Conservation (phyloP, 1,284 basidiomycete genomes). For the Leucocoprinus gongylophorus region DNA sequence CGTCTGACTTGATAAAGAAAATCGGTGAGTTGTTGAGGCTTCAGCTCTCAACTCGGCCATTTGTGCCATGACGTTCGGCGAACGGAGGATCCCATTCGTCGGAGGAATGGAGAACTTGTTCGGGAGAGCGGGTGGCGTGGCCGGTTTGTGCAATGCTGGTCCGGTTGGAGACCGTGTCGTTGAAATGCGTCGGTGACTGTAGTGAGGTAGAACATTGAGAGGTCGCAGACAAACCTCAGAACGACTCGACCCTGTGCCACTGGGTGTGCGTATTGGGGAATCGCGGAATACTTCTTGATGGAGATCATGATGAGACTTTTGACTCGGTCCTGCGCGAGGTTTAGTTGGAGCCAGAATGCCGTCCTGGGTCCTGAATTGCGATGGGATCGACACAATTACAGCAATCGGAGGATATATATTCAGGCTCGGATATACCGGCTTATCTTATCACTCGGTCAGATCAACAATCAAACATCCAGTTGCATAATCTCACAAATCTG, state of each 20-base stretch:
- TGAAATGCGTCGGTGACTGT: constrained; percentile 4
- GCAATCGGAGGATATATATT: constrained; percentile 20
- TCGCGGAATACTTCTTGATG: constrained; percentile 5
- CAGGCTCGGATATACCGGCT: constrained; percentile 31
- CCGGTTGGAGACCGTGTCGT: constrained; percentile 10
- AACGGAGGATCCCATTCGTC: background rate
- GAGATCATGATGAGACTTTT: constrained; percentile 5
- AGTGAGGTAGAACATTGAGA: background rate
- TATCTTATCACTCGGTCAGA: constrained; percentile 17
- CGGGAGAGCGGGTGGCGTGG: constrained; percentile 8
- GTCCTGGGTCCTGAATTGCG: background rate
- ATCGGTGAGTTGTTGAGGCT: background rate
- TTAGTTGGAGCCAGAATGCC: background rate
- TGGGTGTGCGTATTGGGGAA: background rate
- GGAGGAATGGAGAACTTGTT: constrained; percentile 2
- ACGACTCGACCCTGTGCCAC: background rate
- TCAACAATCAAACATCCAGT: constrained; percentile 14
- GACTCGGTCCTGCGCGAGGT: background rate
- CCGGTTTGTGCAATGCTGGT: constrained; percentile 2
- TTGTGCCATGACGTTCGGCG: constrained; percentile 5
- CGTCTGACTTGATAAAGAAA: background rate
- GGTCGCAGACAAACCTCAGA: background rate
- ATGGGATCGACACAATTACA: background rate
- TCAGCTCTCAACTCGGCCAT: background rate
- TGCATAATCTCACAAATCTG: constrained; percentile 16